Conservation (phyloP, 306 rosid genomes). For the Vigna nakashimae region DNA sequence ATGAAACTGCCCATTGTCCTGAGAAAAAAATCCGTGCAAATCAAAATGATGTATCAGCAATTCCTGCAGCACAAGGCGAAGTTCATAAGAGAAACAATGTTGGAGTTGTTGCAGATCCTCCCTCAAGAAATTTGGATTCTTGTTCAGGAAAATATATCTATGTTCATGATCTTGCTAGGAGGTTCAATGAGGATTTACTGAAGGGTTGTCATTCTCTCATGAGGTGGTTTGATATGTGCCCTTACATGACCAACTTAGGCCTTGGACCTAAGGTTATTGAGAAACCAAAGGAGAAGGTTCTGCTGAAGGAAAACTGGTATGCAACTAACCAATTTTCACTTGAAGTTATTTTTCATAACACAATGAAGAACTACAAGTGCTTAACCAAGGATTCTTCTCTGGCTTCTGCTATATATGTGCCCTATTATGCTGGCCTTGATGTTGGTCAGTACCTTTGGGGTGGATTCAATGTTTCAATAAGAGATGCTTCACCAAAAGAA, state of each 20-base stretch:
- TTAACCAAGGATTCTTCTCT: slow-evolving; percentile 62
- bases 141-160: slow-evolving; percentile 58
- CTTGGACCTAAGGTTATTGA: slow-evolving; percentile 48
- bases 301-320: slow-evolving; percentile 53
- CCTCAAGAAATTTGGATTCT: slow-evolving; percentile 36
- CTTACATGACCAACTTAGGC: slow-evolving; percentile 54
- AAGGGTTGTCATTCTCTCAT: slow-evolving; percentile 50
- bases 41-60: background rate
- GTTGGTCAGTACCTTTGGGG: slow-evolving; percentile 60
- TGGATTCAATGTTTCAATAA: slow-evolving; percentile 45
- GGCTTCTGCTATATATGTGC: slow-evolving; percentile 69
- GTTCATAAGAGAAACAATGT: slow-evolving; percentile 2
- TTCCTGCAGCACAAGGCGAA: background rate
- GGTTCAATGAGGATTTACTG: slow-evolving; percentile 58
- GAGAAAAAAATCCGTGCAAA: background rate
- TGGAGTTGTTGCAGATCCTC: background rate
- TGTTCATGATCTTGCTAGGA: slow-evolving; percentile 55
- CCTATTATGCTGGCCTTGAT: slow-evolving; percentile 69
- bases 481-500: slow-evolving; percentile 58
- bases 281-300: slow-evolving; percentile 17
- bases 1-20: background rate
- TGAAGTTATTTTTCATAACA: slow-evolving; percentile 67
- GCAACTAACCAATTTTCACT: slow-evolving; percentile 64
- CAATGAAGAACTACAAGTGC: slow-evolving; percentile 65
- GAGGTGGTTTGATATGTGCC: slow-evolving; percentile 60